Conservation (phyloP, 2,329 filamentous ascomycete genomes). For the Plectosphaerella cucumerina region DNA sequence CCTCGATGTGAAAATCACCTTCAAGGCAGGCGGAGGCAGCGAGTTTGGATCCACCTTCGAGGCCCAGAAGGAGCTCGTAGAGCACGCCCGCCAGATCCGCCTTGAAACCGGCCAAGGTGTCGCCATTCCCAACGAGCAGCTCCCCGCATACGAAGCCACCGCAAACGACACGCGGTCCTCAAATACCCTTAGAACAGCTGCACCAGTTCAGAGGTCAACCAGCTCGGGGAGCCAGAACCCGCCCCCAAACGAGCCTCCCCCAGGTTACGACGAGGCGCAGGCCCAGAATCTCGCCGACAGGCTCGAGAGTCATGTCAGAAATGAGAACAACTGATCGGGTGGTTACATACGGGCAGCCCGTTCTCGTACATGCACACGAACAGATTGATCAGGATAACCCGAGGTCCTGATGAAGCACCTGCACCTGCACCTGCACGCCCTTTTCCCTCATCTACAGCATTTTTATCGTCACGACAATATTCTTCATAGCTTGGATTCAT, state of each 20-base stretch:
- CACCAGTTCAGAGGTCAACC: constrained; percentile 25
- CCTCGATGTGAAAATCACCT: constrained; percentile 79
- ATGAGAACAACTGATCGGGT: constrained; percentile 63
- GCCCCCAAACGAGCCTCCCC: constrained; percentile 72
- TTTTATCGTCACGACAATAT: too few species aligned
- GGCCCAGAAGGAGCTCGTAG: constrained; percentile 75
- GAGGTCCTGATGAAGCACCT: too few species aligned
- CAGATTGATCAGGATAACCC: too few species aligned
- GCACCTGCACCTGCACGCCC: too few species aligned
- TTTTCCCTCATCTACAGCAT: too few species aligned
- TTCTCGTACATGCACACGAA: too few species aligned
- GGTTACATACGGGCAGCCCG: neutral
- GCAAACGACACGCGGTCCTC: constrained; percentile 23
- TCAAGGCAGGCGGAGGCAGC: constrained; percentile 92
- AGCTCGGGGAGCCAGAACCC: constrained; percentile 30
- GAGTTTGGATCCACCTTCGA: constrained; percentile 84
- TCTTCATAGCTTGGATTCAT: too few species aligned
- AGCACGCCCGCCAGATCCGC: constrained; percentile 74
- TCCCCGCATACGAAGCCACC: constrained; percentile 79
- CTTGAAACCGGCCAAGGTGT: constrained; percentile 61
- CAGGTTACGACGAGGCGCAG: constrained; percentile 89
- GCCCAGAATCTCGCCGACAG: constrained; percentile 57
- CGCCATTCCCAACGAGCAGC: constrained; percentile 74
- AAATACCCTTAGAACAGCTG: constrained; percentile 25
- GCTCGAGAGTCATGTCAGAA: constrained; percentile 67